Conservation (phyloP, 2,329 filamentous ascomycete species). For the Epichloe scottii region DNA sequence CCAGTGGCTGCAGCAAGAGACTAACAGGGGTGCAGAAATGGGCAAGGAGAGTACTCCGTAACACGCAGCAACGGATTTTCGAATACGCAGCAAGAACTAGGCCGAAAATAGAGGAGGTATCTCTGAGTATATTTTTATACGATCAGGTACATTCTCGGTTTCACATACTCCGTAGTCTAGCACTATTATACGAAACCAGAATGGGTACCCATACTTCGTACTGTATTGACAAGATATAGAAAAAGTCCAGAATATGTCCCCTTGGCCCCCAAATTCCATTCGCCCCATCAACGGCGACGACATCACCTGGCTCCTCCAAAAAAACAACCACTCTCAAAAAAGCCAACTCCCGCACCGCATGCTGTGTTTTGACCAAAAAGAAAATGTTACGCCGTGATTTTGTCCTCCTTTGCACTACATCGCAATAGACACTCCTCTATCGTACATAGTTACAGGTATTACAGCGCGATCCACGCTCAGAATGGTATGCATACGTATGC, state of each 20-base stretch:
- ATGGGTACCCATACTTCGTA: neutral
- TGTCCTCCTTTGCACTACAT: conserved; percentile 8
- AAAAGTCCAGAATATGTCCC: neutral
- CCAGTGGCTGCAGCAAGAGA: neutral
- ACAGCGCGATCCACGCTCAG: conserved; percentile 13
- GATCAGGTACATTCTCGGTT: no score
- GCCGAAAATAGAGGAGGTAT: no score
- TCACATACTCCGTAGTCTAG: no score
- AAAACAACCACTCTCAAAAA: conserved; percentile 2
- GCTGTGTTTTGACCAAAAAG: conserved; percentile 3
- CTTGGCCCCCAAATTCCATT: neutral
- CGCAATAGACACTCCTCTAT: conserved; percentile 17
- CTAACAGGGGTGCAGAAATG: conserved; percentile 48
- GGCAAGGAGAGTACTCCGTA: conserved; percentile 43
- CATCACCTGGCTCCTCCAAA: neutral
- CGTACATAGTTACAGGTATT: conserved; percentile 27
- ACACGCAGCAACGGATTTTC: conserved; percentile 22
- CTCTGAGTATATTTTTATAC: no score
- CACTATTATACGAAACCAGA: neutral
- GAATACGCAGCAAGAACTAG: conserved; percentile 5
- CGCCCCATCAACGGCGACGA: neutral
- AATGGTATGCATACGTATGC: neutral
- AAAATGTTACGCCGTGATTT: conserved; percentile 11
- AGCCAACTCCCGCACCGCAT: conserved; percentile 6
- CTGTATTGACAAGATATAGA: neutral